Evolutionary conservation across 306 rosid species (phyloP).

Genomic region (Luffa aegyptiaca): DNA sequence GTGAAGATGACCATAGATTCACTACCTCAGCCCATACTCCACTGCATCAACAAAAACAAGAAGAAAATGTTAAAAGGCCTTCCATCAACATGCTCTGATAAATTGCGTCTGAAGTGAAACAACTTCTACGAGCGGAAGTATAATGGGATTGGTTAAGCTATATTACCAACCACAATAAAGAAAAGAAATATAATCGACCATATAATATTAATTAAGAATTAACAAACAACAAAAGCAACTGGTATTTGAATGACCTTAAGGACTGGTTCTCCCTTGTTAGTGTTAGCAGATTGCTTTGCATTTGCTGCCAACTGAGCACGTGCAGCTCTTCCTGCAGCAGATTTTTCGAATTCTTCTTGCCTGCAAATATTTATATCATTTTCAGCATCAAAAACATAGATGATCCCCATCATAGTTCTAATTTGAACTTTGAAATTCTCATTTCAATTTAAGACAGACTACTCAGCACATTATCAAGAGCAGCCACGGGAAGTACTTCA

Average conservation of each 20-base stretch:
- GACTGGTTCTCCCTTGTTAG: slow-evolving; percentile 57
- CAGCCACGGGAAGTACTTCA: background rate
- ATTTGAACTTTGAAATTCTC: background rate
- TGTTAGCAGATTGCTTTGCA: slow-evolving; percentile 59
- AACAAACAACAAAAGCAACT: background rate
- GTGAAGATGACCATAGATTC: slow-evolving; percentile 15
- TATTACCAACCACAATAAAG: background rate
- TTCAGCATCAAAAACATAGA: background rate
- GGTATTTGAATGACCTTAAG: slow-evolving; percentile 33
- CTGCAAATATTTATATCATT: slow-evolving; percentile 30
- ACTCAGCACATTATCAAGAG: background rate
- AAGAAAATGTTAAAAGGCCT: background rate
- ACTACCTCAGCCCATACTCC: slow-evolving; percentile 61
- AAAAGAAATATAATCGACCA: background rate
- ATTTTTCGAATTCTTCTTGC: slow-evolving; percentile 71
- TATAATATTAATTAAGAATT: background rate
- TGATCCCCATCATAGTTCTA: background rate
- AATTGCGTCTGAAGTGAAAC: background rate
- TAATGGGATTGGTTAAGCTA: background rate
- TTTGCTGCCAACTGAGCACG: slow-evolving; percentile 68
- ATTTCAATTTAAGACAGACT: background rate
- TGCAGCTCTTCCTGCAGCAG: slow-evolving; percentile 83
- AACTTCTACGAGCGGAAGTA: background rate
- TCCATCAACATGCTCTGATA: background rate
- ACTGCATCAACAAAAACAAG: slow-evolving; percentile 40